Conservation (phyloP, 306 rosid genomes). For the Pyrus communis region DNA sequence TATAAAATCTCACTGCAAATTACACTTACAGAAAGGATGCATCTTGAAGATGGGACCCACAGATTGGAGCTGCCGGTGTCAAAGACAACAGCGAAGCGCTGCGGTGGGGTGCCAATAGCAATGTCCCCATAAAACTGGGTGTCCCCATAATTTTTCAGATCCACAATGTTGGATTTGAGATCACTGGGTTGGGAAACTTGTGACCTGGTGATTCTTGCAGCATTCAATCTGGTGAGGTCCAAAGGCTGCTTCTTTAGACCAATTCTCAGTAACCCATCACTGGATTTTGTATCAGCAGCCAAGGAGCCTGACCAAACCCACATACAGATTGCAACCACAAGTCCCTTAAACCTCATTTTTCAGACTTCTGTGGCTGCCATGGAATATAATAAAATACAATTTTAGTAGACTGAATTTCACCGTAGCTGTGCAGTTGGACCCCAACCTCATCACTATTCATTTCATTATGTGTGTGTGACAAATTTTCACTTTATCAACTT, state of each 20-base stretch:
- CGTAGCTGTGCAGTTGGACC: neutral
- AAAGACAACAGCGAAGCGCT: constrained; percentile 54
- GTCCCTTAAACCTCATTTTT: constrained; percentile 16
- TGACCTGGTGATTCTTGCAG: constrained; percentile 19
- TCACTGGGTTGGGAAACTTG: neutral
- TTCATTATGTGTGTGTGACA: neutral
- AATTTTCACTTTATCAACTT: neutral
- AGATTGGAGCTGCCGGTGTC: constrained; percentile 77
- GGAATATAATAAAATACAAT: neutral
- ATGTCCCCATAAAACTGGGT: constrained; percentile 70
- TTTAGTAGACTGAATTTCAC: neutral
- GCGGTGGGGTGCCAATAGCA: constrained; percentile 68
- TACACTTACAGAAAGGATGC: constrained; percentile 56
- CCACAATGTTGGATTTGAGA: constrained; percentile 17
- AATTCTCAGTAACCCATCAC: constrained; percentile 28
- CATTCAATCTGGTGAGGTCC: constrained; percentile 18
- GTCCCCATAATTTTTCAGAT: constrained; percentile 61
- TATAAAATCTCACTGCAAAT: neutral
- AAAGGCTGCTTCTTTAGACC: constrained; percentile 30
- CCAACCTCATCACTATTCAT: neutral
- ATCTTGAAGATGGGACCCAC: constrained; percentile 78
- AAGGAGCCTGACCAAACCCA: constrained; percentile 11
- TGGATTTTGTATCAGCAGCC: constrained; percentile 1
- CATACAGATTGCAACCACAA: constrained; percentile 16
- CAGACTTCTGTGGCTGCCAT: constrained; percentile 1